Percentiles rank a stretch among this genome's conserved stretches.
Conservation (phyloP, 352 stramenopile species). For the Globisporangium camurandrum region DNA sequence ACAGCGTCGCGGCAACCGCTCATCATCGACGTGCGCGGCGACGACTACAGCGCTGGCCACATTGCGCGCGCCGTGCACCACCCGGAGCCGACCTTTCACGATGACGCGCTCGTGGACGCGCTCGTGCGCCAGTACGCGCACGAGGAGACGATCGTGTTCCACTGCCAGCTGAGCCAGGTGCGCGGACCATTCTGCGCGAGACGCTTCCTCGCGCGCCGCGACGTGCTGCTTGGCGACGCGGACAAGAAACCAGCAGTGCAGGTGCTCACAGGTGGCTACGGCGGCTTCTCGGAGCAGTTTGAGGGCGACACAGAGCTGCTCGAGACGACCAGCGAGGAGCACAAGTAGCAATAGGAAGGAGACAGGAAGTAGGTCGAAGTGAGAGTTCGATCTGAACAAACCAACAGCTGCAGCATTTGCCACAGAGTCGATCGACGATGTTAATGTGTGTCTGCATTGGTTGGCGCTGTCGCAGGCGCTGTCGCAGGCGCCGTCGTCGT, state of each 20-base stretch:
- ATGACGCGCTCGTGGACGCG: constrained; percentile 67
- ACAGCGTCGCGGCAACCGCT: constrained; percentile 26
- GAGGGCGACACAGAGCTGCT: constrained; percentile 63
- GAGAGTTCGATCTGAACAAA: not conserved
- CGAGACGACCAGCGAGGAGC: constrained; percentile 1
- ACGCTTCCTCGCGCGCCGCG: constrained; percentile 57
- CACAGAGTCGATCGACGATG: no score
- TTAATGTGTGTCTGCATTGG: no score
- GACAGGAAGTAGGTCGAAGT: not conserved
- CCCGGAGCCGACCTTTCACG: constrained; percentile 63
- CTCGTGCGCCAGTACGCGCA: constrained; percentile 57
- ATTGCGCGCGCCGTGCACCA: constrained; percentile 69
- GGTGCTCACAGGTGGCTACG: constrained; percentile 65
- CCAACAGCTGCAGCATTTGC: no score
- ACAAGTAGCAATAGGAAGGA: not conserved
- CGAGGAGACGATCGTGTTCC: constrained; percentile 63
- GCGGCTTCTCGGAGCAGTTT: constrained; percentile 48
- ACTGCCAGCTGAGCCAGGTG: constrained; percentile 85
- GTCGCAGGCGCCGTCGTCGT: no score
- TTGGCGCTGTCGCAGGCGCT: no score
- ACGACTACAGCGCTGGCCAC: constrained; percentile 58
- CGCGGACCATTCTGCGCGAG: constrained; percentile 70
- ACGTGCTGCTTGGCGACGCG: constrained; percentile 26
- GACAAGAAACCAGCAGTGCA: constrained; percentile 44
- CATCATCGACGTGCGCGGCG: constrained; percentile 66